These are phyloP conservation scores for Otatea glauca DNA, from an alignment of 176 grass and related monocot genomes.

Conservation along the genomic window DNA sequence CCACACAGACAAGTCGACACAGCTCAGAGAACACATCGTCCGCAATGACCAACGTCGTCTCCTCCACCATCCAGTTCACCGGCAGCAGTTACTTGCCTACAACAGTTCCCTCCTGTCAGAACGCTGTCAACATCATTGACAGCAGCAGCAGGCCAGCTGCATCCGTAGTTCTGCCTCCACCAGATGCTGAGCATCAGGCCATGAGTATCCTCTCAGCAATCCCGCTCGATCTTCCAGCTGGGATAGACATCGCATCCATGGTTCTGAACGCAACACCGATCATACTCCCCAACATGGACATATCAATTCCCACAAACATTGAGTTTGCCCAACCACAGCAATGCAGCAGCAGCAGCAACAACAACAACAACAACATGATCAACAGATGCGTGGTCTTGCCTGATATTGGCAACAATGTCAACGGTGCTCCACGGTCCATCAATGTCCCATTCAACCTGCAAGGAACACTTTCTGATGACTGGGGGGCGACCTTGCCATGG, in stretches of 20 bases:
- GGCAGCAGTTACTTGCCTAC: slow-evolving; percentile 52
- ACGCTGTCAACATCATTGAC: slow-evolving; percentile 51
- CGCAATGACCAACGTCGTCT: slow-evolving; percentile 49
- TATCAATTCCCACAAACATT: slow-evolving; percentile 52
- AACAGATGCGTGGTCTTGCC: slow-evolving; percentile 42
- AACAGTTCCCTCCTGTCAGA: slow-evolving; percentile 54
- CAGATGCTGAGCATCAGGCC: slow-evolving; percentile 48
- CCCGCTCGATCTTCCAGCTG: slow-evolving; percentile 46
- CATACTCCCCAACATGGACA: slow-evolving; percentile 41
- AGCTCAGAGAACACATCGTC: slow-evolving; percentile 59
- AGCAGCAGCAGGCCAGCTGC: slow-evolving; percentile 52
- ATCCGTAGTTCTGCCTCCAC: slow-evolving; percentile 16
- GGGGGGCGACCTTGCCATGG: slow-evolving; percentile 69
- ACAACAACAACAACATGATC: slow-evolving; percentile 36
- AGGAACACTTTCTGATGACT: slow-evolving; percentile 66
- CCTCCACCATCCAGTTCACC: slow-evolving; percentile 54
- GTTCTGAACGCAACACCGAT: slow-evolving; percentile 61
- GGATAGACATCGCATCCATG: slow-evolving; percentile 74
- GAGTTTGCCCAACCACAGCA: slow-evolving; percentile 65
- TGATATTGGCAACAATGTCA: slow-evolving; percentile 28
- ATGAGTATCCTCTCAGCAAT: slow-evolving; percentile 57
- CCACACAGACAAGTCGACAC: slow-evolving; percentile 41
- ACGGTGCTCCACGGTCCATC: slow-evolving; percentile 15
- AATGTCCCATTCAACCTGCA: slow-evolving; percentile 66
- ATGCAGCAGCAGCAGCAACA: slow-evolving; percentile 33